These are phyloP conservation scores for Aspergillus sp. DNA, from an alignment of 2,329 filamentous ascomycete genomes.

Conservation along the genomic window DNA sequence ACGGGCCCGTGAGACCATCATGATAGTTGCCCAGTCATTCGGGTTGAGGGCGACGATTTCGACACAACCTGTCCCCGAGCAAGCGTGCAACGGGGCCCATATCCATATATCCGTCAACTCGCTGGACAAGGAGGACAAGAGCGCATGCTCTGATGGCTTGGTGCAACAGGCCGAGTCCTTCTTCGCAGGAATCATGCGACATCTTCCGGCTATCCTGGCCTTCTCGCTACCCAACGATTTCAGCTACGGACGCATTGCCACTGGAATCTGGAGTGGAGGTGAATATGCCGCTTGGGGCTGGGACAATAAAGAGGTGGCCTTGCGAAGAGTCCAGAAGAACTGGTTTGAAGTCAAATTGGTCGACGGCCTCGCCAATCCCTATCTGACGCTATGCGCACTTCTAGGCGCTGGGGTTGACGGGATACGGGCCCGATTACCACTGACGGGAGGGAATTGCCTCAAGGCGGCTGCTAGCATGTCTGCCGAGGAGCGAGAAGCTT, in stretches of 20 bases:
- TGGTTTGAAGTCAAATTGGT: conserved; percentile 20
- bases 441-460: not conserved
- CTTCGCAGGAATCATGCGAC: conserved; percentile 18
- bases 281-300: conserved; percentile 20
- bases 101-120: conserved; percentile 18
- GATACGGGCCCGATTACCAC: not conserved
- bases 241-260: conserved; percentile 16
- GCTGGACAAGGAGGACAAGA: not conserved
- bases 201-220: conserved; percentile 16
- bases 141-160: not conserved
- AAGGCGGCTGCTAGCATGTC: not conserved
- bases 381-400: conserved; percentile 16
- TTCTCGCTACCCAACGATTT: conserved; percentile 16
- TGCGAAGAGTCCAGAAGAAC: conserved; percentile 15
- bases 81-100: conserved; percentile 16
- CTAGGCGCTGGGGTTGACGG: conserved; percentile 15
- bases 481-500: not conserved
- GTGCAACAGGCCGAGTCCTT: conserved; percentile 8
- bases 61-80: conserved; percentile 10
- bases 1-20: conserved; percentile 16
- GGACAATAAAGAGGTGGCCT: conserved; percentile 18
- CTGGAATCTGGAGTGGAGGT: conserved; percentile 19
- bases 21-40: conserved; percentile 5
- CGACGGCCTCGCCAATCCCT: conserved; percentile 24
- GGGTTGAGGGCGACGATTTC: conserved; percentile 16